Evolutionary conservation across 495 filamentous ascomycete species (phyloP).

Genomic region (Daldinia bambusicola): DNA sequence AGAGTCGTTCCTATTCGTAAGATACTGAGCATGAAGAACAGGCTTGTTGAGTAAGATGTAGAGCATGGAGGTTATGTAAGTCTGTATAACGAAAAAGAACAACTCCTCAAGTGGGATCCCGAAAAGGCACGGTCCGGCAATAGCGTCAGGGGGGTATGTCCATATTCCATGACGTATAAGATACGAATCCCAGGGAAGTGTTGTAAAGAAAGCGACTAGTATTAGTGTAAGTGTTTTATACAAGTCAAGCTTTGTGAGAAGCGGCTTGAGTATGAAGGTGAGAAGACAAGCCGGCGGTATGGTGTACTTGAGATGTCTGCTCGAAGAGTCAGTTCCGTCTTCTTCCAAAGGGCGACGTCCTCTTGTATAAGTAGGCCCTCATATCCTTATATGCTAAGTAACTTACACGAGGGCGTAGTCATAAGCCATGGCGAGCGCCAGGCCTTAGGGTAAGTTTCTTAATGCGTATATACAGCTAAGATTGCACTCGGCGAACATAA

Average conservation of each 20-base stretch:
- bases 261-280: conserved; percentile 65
- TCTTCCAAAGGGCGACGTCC: not conserved
- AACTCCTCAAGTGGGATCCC: conserved; percentile 72
- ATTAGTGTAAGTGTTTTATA: conserved; percentile 68
- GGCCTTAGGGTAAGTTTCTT: conserved; percentile 17
- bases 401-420: conserved; percentile 75
- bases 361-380: too few relatives aligned
- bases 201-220: conserved; percentile 66
- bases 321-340: conserved; percentile 12
- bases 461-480: conserved; percentile 2
- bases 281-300: conserved; percentile 69
- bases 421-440: conserved; percentile 63
- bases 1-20: conserved; percentile 52
- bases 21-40: conserved; percentile 65
- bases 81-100: conserved; percentile 81
- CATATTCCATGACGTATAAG: conserved; percentile 70
- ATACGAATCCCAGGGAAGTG: conserved; percentile 78
- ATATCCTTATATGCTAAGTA: not conserved
- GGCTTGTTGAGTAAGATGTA: conserved; percentile 72
- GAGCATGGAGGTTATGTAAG: conserved; percentile 72
- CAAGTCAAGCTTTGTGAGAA: conserved; percentile 66
- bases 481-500: not conserved
- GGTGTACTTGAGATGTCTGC: conserved; percentile 73
- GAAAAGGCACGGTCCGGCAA: conserved; percentile 67
- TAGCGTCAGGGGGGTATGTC: conserved; percentile 71